Evolutionary conservation across 192 early-diverging fungal genomes (phyloP), one percentile per base, ranked within the genome.

Genomic region (Rhizoclosmatium globosum): DNA sequence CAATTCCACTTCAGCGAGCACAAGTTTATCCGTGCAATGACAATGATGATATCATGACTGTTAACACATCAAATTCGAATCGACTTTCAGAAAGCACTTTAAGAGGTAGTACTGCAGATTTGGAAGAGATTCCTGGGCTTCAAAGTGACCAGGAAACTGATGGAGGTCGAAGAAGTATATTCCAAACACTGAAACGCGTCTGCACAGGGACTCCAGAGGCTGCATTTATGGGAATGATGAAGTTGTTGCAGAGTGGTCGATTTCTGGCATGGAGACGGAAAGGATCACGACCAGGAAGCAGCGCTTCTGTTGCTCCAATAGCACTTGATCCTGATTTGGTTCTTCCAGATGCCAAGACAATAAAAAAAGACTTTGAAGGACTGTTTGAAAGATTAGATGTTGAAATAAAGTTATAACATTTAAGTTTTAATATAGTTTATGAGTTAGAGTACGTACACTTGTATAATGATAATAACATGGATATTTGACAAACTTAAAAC

Each of bases 191-290:
- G 21, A 62, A 62, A 39, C 7, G 11, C 4, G 23, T 62, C 23
- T 62, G 60, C 38, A 39, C 23, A 7, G 60, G 60, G 21, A 62
- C 21, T 23, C 21, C 60, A 7, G 60, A 62, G 21, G 60, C 21
- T 39, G 60, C 60, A 4, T 62, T 62, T 23, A 39, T 62, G 60
- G 21, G 21, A 19, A 62, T 62, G 60, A 21, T 62, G 60, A 62
- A 62, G 60, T 7, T 21, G 4, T 19, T 62, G 60, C 60, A 62
- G 23, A 21, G 6, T 9, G 60, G 60, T 6, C 7, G 7, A 4
- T 31, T 62, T 7, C 0, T 7, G 60, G 21, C 11, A 39, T 21
- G 7, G 9, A 62, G 4, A 4, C 21, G 60, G 60, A 53, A 53
- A 17, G 17, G 50, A 7, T 13, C 9, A 13, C 6, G 50, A 53